phyloP scores from a whole-genome alignment of 148 eudicot species.

The Rhododendron vialii region DNA sequence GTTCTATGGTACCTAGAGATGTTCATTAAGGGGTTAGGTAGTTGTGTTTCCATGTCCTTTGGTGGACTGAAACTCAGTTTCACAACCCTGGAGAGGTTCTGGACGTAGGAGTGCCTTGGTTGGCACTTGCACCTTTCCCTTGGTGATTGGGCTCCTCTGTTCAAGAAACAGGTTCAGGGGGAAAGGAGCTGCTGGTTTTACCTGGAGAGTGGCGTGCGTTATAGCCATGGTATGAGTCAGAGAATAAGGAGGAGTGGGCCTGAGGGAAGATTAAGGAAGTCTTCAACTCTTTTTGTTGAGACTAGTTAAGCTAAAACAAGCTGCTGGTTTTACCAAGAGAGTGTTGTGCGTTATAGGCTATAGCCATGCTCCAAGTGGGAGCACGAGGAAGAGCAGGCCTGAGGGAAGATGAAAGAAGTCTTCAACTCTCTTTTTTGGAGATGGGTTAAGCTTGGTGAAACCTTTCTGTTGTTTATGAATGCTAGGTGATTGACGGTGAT shows the following conservation, averaged over 20 bases:
- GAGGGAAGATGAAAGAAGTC: not conserved
- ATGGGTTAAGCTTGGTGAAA: not conserved
- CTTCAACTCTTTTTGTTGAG: not conserved
- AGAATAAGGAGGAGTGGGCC: not conserved
- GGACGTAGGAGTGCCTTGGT: not conserved
- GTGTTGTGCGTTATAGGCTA: not conserved
- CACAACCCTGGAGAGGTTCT: not conserved
- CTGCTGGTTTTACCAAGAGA: not conserved
- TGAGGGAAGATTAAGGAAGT: not conserved
- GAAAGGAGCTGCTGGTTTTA: not conserved
- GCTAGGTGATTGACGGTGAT: not conserved
- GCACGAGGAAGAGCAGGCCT: not conserved
- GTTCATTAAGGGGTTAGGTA: not conserved
- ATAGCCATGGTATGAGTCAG: not conserved
- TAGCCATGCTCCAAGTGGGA: not conserved
- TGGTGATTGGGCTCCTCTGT: not conserved
- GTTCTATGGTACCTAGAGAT: slow-evolving; percentile 1
- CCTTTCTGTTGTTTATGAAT: not conserved
- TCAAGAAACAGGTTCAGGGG: not conserved
- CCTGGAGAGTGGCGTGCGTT: not conserved
- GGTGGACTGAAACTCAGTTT: not conserved
- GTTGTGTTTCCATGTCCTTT: not conserved
- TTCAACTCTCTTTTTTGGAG: not conserved
- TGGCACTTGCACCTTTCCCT: slow-evolving; percentile 1
- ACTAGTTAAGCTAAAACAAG: not conserved